Base-by-base conservation (phyloP, 2,329 filamentous ascomycete genomes). In the Dactylonectria macrodidyma region DNA sequence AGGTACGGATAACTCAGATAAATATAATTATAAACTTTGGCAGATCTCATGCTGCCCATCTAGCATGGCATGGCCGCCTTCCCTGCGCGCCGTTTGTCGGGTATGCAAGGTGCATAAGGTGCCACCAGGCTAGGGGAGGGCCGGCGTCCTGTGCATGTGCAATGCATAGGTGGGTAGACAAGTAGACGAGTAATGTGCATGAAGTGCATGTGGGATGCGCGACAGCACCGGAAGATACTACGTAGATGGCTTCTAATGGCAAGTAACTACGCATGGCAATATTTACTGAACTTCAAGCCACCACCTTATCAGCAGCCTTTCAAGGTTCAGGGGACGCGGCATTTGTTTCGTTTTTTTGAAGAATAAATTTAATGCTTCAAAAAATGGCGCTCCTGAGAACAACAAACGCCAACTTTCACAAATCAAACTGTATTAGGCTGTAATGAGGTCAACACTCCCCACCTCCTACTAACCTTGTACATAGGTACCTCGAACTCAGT, bases 61-160 rank as follows among this genome's bases (percentile, higher is more conserved):
- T 71, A 58, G 66, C 66, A 67, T 66, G 65, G 66, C 70, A 73
- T 73, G 67, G 64, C 56, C 59, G 60, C 70, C 65, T 67, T 56
- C 59, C 50, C 68, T 73, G 65, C 69, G 62, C 71, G 72, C 70
- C 71, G 72, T 75, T 75, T 52, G 54, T 63, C 68, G 70, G 73
- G 72, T 74, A 75, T 75, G 72, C 73, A 75, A 69, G 71, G 69
- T 73, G 72, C 69, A 75, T 73, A 71, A 75, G 56, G 73, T 68
- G 66, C 70, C 59, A 73, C 68, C 59, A 70, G 63, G 65, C 62
- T 56, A 70, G 63, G 65, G 65, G 67, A 73, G 72, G 67, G 66
- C 66, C 44, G 66, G 66, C 65, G 34, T 41, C 62, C 33, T 62
- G 58, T 66, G 62, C 62, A 59, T 66, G 62, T 59, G 60, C 50